These are phyloP conservation scores for Diversispora epigaea DNA, from an alignment of 192 early-diverging fungal genomes.

Conservation along the genomic window DNA sequence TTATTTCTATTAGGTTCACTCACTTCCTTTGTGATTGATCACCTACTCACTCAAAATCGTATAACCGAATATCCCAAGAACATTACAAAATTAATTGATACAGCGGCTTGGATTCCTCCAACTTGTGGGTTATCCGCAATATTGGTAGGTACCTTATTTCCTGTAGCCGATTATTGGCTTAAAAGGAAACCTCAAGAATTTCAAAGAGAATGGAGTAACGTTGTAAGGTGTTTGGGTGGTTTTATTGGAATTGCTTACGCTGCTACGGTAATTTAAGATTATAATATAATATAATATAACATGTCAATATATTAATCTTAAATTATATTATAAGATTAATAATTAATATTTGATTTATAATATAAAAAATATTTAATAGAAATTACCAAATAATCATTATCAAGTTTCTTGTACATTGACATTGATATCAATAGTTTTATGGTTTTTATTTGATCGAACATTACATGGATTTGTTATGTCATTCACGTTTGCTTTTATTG, in stretches of 20 bases:
- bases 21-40: slow-evolving; percentile 63
- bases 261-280: no score
- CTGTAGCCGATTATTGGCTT: slow-evolving; percentile 53
- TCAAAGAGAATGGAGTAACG: slow-evolving; percentile 55
- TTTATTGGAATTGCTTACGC: slow-evolving; percentile 68
- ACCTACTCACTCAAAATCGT: slow-evolving; percentile 60
- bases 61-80: slow-evolving; percentile 52
- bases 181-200: slow-evolving; percentile 41
- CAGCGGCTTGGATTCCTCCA: slow-evolving; percentile 62
- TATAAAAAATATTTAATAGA: no score
- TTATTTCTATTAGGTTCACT: slow-evolving; percentile 64
- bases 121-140: slow-evolving; percentile 59
- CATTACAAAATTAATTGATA: slow-evolving; percentile 47
- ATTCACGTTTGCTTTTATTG: slow-evolving; percentile 51
- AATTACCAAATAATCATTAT: slow-evolving; percentile 54
- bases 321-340: no score
- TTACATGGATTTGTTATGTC: slow-evolving; percentile 64
- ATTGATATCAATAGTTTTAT: slow-evolving; percentile 59
- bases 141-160: slow-evolving; percentile 62
- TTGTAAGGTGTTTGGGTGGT: slow-evolving; percentile 51
- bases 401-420: slow-evolving; percentile 62
- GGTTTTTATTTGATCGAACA: slow-evolving; percentile 75
- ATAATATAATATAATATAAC: no score
- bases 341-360: no score
- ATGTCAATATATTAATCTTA: no score